Percentiles rank a stretch among this genome's conserved stretches.
phyloP scores from a whole-genome alignment of 1,284 basidiomycete species.

The Erythrobasidium hasegawianum region DNA sequence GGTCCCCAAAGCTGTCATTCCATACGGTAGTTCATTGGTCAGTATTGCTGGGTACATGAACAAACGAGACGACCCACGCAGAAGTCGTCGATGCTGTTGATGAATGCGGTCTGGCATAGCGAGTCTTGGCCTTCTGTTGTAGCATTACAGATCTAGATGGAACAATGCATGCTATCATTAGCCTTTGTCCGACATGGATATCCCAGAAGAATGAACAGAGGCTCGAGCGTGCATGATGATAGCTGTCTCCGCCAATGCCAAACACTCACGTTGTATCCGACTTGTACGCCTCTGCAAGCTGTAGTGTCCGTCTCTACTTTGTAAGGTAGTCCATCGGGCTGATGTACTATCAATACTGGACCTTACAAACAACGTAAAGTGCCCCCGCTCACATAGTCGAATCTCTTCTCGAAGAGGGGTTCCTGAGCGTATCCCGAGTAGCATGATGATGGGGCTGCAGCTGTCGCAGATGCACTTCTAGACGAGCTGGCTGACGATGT shows the following conservation, averaged over 20 bases:
- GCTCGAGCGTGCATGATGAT: no score
- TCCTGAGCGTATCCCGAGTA: no score
- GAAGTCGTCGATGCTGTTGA: constrained; percentile 44
- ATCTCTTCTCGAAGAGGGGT: constrained; percentile 39
- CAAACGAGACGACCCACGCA: constrained; percentile 31
- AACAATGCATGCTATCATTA: no score
- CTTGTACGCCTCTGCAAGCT: constrained; percentile 26
- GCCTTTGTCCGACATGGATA: no score
- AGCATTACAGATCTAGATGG: constrained; percentile 56
- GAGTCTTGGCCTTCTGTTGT: constrained; percentile 62
- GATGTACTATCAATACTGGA: no score
- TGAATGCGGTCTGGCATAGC: constrained; percentile 59
- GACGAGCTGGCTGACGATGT: no score
- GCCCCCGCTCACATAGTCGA: constrained; percentile 40
- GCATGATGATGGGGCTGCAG: not conserved
- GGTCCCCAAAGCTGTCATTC: constrained; percentile 32
- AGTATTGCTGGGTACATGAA: no score
- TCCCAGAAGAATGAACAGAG: no score
- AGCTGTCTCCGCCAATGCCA: no score
- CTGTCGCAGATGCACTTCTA: no score
- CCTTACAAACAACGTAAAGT: no score
- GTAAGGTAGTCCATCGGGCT: constrained; percentile 36
- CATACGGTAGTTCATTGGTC: no score
- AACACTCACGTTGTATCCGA: constrained; percentile 36
- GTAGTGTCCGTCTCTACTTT: constrained; percentile 32